Percentiles rank a stretch among this genome's conserved stretches.
phyloP scores from a whole-genome alignment of 2,329 filamentous ascomycete genomes.

The Trichoderma oligosporum region DNA sequence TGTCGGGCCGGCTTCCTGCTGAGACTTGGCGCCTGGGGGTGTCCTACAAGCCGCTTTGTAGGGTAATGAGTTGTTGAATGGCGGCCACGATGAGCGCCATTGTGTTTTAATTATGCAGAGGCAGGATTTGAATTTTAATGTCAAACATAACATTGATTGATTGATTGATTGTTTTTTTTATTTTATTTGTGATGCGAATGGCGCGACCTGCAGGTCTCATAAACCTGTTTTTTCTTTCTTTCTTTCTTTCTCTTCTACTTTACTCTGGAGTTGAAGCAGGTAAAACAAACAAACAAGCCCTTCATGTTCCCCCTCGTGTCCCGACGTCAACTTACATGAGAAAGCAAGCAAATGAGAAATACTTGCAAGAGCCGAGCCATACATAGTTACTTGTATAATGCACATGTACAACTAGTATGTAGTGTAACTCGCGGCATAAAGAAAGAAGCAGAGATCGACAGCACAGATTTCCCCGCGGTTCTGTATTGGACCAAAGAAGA shows the following conservation, averaged over 20 bases:
- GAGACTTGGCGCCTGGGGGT: slow-evolving; percentile 16
- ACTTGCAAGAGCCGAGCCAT: not conserved
- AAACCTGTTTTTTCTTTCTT: not conserved
- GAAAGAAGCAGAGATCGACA: slow-evolving; percentile 12
- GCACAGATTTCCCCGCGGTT: slow-evolving; percentile 8
- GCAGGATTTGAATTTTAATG: too few relatives aligned
- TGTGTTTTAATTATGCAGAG: too few relatives aligned
- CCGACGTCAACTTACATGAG: slow-evolving; percentile 15
- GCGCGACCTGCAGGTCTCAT: not conserved
- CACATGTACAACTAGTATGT: not conserved
- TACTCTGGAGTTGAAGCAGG: too few relatives aligned
- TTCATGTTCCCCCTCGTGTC: not conserved
- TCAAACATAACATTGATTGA: too few relatives aligned
- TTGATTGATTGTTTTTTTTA: too few relatives aligned
- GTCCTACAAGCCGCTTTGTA: not conserved
- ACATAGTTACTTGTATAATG: too few relatives aligned
- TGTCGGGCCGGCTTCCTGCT: slow-evolving; percentile 17
- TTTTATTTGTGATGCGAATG: too few relatives aligned
- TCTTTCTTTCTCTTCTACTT: not conserved
- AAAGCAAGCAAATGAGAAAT: not conserved
- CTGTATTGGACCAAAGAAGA: slow-evolving; percentile 9
- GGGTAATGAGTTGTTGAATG: slow-evolving; percentile 2
- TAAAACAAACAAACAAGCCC: not conserved
- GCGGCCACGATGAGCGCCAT: not conserved
- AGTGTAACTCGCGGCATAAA: not conserved